Percentiles rank a stretch among this genome's conserved stretches.
phyloP scores from a whole-genome alignment of 305 asterid species.

The Nicotiana rustica region DNA sequence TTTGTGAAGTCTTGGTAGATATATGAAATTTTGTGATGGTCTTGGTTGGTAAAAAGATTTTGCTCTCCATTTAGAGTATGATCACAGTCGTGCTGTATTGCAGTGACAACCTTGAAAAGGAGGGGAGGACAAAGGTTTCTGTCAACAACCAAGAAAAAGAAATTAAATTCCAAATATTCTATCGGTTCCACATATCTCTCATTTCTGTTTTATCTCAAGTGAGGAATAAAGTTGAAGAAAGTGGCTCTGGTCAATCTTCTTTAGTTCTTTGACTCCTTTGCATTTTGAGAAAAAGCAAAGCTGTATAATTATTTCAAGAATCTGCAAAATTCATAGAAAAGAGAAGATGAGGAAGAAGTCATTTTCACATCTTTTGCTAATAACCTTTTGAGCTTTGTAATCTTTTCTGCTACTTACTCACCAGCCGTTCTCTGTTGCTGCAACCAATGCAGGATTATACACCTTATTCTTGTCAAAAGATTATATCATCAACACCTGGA shows the following conservation, averaged over 20 bases:
- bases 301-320: conserved; percentile 12
- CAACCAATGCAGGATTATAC: conserved; percentile 84
- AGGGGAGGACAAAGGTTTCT: background rate
- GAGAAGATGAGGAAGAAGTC: background rate
- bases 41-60: background rate
- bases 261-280: background rate
- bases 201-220: conserved; percentile 14
- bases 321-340: background rate
- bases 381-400: background rate
- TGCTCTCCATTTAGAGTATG: background rate
- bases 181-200: background rate
- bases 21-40: background rate
- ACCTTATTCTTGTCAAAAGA: conserved; percentile 95
- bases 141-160: conserved; percentile 31
- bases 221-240: background rate
- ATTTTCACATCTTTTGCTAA: conserved; percentile 27
- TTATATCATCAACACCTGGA: conserved; percentile 82
- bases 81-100: background rate
- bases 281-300: background rate
- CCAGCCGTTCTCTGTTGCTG: background rate
- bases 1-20: background rate
- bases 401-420: conserved; percentile 13
- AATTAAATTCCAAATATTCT: conserved; percentile 12
- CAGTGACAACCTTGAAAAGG: background rate
- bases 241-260: background rate